These are phyloP conservation scores for Phytophthora citrophthora DNA, from an alignment of 352 stramenopile genomes.

Conservation along the genomic window DNA sequence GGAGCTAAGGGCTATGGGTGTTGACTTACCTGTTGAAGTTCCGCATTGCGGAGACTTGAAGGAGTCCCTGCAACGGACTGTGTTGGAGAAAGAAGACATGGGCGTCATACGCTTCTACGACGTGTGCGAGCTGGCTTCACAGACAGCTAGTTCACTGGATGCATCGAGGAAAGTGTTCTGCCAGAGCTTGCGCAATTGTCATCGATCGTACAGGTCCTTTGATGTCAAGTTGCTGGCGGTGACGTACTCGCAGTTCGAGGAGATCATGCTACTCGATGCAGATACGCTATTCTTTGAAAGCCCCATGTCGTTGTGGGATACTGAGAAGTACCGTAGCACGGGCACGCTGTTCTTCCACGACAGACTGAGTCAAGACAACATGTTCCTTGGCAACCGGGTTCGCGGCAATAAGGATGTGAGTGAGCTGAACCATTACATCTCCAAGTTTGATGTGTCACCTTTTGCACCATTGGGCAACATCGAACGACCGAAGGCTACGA, in stretches of 20 bases:
- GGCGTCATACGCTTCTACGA: conserved; percentile 63
- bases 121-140: conserved; percentile 52
- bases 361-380: conserved; percentile 43
- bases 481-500: conserved; percentile 30
- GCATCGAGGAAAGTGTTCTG: conserved; percentile 57
- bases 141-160: conserved; percentile 31
- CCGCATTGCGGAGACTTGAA: conserved; percentile 68
- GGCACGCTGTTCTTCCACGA: conserved; percentile 71
- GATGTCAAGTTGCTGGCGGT: conserved; percentile 69
- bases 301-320: conserved; percentile 61
- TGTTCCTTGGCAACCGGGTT: conserved; percentile 52
- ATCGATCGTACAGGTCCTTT: conserved; percentile 52
- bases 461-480: conserved; percentile 49
- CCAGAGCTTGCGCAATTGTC: conserved; percentile 47
- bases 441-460: conserved; percentile 52
- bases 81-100: conserved; percentile 46
- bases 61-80: conserved; percentile 30
- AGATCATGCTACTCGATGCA: conserved; percentile 77
- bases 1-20: conserved; percentile 52
- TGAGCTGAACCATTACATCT: conserved; percentile 58
- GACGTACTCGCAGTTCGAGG: conserved; percentile 70
- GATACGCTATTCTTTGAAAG: conserved; percentile 70
- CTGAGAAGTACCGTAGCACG: conserved; percentile 52
- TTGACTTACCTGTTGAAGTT: conserved; percentile 62
- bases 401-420: conserved; percentile 32